A percentile compares a stretch with the other conserved stretches of the same genome.
Conservation (phyloP, 257 asterid genomes). For the Solanum chmielewskii region DNA sequence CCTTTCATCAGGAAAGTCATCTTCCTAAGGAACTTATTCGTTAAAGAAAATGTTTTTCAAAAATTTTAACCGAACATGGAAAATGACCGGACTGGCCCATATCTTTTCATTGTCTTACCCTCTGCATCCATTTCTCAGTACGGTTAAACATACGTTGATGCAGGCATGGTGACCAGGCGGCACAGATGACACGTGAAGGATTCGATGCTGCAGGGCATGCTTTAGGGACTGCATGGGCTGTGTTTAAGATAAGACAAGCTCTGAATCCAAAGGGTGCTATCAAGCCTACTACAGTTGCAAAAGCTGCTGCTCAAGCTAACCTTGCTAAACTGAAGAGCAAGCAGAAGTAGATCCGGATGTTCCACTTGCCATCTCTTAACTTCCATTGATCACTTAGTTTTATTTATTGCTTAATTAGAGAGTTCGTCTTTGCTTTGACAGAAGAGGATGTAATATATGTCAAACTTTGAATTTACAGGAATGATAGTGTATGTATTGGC, state of each 20-base stretch:
- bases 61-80: background rate
- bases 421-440: background rate
- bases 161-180: slow-evolving; percentile 79
- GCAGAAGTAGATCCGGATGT: slow-evolving; percentile 1
- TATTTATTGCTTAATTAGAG: background rate
- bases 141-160: background rate
- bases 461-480: background rate
- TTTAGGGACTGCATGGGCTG: slow-evolving; percentile 82
- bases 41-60: background rate
- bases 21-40: background rate
- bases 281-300: slow-evolving; percentile 44
- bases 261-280: slow-evolving; percentile 58
- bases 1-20: background rate
- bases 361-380: background rate
- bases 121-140: background rate
- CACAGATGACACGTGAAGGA: slow-evolving; percentile 47
- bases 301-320: slow-evolving; percentile 56
- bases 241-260: slow-evolving; percentile 66
- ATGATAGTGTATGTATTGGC: background rate
- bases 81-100: background rate
- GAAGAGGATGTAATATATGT: background rate
- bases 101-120: background rate
- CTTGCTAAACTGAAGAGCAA: slow-evolving; percentile 36
- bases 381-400: background rate
- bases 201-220: slow-evolving; percentile 87